phyloP scores from a whole-genome alignment of 768 basidiomycete species.

The Suillus lakei region DNA sequence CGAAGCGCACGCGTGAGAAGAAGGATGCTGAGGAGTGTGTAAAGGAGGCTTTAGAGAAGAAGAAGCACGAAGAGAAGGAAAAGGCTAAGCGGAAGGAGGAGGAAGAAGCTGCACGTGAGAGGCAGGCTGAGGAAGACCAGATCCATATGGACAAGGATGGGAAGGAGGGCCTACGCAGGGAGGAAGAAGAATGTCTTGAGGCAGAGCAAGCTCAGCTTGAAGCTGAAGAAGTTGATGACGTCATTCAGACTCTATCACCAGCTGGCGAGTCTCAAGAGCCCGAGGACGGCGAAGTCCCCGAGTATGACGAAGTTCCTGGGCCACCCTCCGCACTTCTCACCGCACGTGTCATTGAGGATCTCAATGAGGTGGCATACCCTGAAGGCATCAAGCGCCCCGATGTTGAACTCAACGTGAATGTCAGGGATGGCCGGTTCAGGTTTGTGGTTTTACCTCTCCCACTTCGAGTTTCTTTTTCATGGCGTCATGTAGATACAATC shows the following conservation, averaged over 20 bases:
- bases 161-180: too few relatives aligned
- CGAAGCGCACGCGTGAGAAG: slow-evolving; percentile 52
- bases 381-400: slow-evolving; percentile 85
- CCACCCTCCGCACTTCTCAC: slow-evolving; percentile 72
- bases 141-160: too few relatives aligned
- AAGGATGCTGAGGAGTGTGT: slow-evolving; percentile 42
- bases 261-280: too few relatives aligned
- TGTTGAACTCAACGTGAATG: slow-evolving; percentile 82
- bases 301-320: slow-evolving; percentile 35
- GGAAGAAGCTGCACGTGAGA: slow-evolving; percentile 46
- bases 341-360: slow-evolving; percentile 85
- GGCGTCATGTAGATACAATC: slow-evolving; percentile 74
- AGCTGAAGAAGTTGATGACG: slow-evolving; percentile 32
- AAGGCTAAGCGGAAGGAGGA: slow-evolving; percentile 45
- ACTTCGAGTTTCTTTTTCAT: not conserved
- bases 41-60: slow-evolving; percentile 42
- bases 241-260: slow-evolving; percentile 38
- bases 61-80: slow-evolving; percentile 42
- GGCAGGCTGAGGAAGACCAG: slow-evolving; percentile 49
- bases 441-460: slow-evolving; percentile 30
- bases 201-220: slow-evolving; percentile 39
- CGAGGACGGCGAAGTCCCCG: slow-evolving; percentile 43
- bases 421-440: slow-evolving; percentile 90
- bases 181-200: slow-evolving; percentile 30
- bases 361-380: slow-evolving; percentile 79